Percentiles rank a stretch among this genome's conserved stretches.
These are phyloP conservation scores for Chenopodium suecicum DNA, from an alignment of 148 eudicot species.

Conservation along the genomic window DNA sequence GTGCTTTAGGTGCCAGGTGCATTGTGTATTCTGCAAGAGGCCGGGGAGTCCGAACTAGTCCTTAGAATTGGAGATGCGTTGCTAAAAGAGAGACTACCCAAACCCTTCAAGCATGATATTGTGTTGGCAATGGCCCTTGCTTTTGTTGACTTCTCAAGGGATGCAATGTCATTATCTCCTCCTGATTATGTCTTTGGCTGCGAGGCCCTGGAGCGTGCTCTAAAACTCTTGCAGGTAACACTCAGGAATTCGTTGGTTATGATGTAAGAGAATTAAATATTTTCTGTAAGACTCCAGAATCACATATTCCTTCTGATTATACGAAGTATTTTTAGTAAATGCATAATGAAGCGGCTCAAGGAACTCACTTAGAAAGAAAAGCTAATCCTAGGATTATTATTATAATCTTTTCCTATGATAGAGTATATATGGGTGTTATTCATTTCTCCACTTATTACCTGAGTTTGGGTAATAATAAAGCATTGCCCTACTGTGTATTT, in stretches of 20 bases:
- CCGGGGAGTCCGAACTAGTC: constrained; percentile 84
- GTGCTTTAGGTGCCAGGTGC: constrained; percentile 89
- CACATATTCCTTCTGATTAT: neutral
- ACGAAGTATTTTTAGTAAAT: neutral
- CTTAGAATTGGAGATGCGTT: constrained; percentile 79
- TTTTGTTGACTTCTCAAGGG: constrained; percentile 89
- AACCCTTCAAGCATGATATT: constrained; percentile 91
- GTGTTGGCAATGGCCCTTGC: constrained; percentile 89
- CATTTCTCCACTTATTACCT: neutral
- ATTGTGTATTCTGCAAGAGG: constrained; percentile 86
- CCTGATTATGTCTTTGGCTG: constrained; percentile 89
- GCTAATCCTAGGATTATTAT: neutral
- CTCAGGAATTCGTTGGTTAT: neutral
- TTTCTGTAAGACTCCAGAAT: neutral
- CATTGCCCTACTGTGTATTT: neutral
- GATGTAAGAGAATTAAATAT: neutral
- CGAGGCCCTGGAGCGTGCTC: constrained; percentile 81
- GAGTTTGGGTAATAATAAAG: neutral
- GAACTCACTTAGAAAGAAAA: neutral
- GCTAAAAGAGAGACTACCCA: constrained; percentile 82
- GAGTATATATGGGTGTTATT: neutral
- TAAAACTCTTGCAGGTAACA: constrained; percentile 79
- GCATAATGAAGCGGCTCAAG: neutral
- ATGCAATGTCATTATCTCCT: constrained; percentile 77
- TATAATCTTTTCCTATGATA: no score